Evolutionary conservation across 495 filamentous ascomycete genomes (phyloP).

Genomic region (Xylaria sp.): DNA sequence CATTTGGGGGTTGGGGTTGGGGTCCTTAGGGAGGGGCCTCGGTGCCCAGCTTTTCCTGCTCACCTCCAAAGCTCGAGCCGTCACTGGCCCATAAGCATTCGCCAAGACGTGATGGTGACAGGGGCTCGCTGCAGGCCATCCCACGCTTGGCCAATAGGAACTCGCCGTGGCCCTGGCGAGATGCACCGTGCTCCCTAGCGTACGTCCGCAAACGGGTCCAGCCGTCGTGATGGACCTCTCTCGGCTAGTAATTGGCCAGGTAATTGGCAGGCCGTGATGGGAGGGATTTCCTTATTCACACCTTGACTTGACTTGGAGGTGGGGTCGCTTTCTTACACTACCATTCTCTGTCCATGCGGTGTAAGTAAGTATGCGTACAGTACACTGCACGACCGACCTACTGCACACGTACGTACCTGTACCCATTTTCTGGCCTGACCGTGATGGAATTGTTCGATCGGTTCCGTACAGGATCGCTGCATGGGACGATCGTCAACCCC

Average conservation of each 20-base stretch:
- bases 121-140: conserved; percentile 20
- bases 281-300: conserved; percentile 20
- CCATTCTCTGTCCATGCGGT: not conserved
- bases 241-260: not conserved
- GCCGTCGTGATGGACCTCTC: conserved; percentile 15
- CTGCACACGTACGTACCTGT: not conserved
- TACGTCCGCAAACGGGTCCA: conserved; percentile 9
- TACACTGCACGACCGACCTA: no score
- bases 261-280: not conserved
- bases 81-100: conserved; percentile 15
- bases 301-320: not conserved
- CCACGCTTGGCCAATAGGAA: conserved; percentile 16
- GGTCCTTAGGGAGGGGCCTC: not conserved
- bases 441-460: conserved; percentile 9
- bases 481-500: not conserved
- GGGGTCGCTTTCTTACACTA: conserved; percentile 19
- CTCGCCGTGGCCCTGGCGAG: not conserved
- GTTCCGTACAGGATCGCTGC: conserved; percentile 3
- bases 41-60: conserved; percentile 1
- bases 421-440: conserved; percentile 6
- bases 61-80: conserved; percentile 17
- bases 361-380: no score
- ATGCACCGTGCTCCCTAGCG: conserved; percentile 13
- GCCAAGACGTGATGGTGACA: conserved; percentile 24
- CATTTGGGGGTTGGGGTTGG: not conserved